Conservation (phyloP, 2,329 filamentous ascomycete species). For the Fusarium acutatum region DNA sequence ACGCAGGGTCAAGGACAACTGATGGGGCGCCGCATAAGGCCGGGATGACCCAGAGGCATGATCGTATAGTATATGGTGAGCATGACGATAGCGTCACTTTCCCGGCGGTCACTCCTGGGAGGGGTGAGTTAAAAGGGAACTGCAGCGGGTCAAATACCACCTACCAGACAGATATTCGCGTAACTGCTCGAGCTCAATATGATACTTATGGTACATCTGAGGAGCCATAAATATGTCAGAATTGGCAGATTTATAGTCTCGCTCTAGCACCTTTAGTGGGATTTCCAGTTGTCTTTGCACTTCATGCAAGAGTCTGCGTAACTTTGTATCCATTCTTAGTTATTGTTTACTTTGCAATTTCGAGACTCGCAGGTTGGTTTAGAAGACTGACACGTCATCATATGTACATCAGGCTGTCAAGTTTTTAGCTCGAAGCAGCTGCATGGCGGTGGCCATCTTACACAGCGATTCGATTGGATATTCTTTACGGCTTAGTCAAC, state of each 20-base stretch:
- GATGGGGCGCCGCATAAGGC: rapidly evolving
- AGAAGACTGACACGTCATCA: neutral
- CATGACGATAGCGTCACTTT: rapidly evolving
- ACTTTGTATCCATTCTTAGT: rapidly evolving
- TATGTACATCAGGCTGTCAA: neutral
- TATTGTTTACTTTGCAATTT: rapidly evolving
- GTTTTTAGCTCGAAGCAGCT: neutral
- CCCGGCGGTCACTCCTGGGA: rapidly evolving
- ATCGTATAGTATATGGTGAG: rapidly evolving
- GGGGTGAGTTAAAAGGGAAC: rapidly evolving
- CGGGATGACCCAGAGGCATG: neutral
- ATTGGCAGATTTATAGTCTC: rapidly evolving
- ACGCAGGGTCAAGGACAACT: neutral
- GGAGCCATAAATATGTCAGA: rapidly evolving
- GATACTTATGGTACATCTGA: rapidly evolving
- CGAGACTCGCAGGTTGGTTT: rapidly evolving
- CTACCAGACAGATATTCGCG: rapidly evolving
- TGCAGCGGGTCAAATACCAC: rapidly evolving
- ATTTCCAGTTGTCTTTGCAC: neutral
- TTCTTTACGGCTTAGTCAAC: neutral
- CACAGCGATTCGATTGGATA: neutral
- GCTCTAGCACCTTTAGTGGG: rapidly evolving
- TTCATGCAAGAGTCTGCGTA: rapidly evolving
- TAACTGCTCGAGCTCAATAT: rapidly evolving
- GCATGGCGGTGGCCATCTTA: neutral